Evolutionary conservation across 805 yeast species (phyloP), one percentile per base, ranked within the genome.

Genomic region (Cyberlindnera mississippiensis): DNA sequence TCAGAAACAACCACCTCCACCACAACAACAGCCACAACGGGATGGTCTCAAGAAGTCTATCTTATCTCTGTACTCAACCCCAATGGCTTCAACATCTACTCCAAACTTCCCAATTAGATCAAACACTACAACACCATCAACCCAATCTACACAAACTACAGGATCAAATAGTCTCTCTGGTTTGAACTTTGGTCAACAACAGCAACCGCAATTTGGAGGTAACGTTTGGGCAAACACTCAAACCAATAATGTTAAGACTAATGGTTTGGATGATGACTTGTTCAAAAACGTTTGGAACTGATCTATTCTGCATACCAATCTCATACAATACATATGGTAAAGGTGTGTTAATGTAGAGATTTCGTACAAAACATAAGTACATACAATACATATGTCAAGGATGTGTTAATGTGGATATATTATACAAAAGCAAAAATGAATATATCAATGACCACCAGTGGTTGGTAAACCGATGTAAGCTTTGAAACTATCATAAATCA

Each of bases 381-480:
- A 33, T 17, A 14, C 5, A 14, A n/a, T n/a, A 31, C 30, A 12
- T 28, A n/a, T n/a, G 7, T 28, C 15, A 10, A 28, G n/a, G n/a
- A 28, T n/a, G 15, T 28, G n/a, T 11, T 28, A 6, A 14, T 28
- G n/a, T 28, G 15, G 36, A 9, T 15, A 20, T 15, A 31, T 18
- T 7, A 19, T 15, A 17, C 13, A 30, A 17, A 30, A 13, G 14
- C 8, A 7, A 14, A 15, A 14, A 18, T 18, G 27, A 28, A 17
- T 27, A 14, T 11, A 22, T n/a, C 11, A 33, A 13, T 33, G 36
- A 9, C 71, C 74, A 53, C 98, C 98, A 20, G 96, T 85, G 29
- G 98, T 90, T 59, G 98, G 98, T 55, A 91, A 76, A 6, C 99
- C 99, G 45, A 88, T 79, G 55, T 78, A 78, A n/a, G 89, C 95